Percentiles rank a stretch among this genome's conserved stretches.
Evolutionary conservation across 2,329 filamentous ascomycete species (phyloP).

Genomic region (Dothistroma pini): DNA sequence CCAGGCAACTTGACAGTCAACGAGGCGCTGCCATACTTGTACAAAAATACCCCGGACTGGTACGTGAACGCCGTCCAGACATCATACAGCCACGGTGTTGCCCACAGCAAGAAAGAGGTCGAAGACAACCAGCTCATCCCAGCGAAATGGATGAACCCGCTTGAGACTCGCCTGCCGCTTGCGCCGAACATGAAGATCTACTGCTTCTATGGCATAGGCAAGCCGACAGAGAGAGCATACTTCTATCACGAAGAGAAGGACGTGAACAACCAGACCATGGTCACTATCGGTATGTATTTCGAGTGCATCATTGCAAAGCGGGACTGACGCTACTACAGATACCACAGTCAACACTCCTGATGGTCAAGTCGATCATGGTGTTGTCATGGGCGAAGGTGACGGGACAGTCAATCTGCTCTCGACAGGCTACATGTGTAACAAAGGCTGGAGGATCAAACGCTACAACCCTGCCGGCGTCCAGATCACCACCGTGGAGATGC

Average conservation of each 20-base stretch:
- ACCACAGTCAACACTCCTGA: constrained; percentile 66
- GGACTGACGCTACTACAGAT: constrained; percentile 40
- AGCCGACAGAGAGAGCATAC: constrained; percentile 87
- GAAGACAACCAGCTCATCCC: constrained; percentile 57
- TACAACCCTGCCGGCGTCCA: constrained; percentile 85
- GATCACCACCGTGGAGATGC: constrained; percentile 90
- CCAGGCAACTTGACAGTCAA: constrained; percentile 73
- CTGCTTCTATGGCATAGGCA: constrained; percentile 95
- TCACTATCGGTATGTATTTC: constrained; percentile 29
- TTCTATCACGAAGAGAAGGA: constrained; percentile 77
- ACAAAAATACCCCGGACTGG: constrained; percentile 78
- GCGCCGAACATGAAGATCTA: constrained; percentile 91
- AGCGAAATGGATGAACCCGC: constrained; percentile 87
- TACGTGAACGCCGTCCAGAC: constrained; percentile 68
- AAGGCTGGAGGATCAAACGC: constrained; percentile 87
- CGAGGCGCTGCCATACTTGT: constrained; percentile 72
- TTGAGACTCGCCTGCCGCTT: constrained; percentile 80
- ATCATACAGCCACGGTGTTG: constrained; percentile 86
- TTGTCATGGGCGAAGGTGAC: constrained; percentile 94
- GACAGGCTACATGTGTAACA: constrained; percentile 93
- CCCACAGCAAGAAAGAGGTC: constrained; percentile 73
- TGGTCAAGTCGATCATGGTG: constrained; percentile 68
- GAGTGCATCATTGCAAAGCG: not conserved
- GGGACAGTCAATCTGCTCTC: constrained; percentile 93
- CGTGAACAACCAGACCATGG: constrained; percentile 57